phyloP scores from a whole-genome alignment of 2,329 filamentous ascomycete species.

The Botrytis hyacinthi region DNA sequence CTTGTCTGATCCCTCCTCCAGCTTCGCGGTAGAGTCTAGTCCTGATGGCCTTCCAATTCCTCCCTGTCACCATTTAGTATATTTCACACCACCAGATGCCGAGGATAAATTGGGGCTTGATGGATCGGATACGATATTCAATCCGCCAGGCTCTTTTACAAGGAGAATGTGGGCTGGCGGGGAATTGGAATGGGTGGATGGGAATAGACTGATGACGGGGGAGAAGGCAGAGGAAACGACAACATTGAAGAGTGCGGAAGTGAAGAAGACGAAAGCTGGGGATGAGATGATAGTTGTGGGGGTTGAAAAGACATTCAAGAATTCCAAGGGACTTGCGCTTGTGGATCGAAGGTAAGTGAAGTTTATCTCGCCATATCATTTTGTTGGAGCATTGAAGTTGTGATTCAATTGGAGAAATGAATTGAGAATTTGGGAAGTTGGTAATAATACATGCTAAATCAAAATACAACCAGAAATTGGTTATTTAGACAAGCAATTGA shows the following conservation, averaged over 20 bases:
- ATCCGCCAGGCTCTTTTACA: constrained; percentile 58
- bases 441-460: neutral
- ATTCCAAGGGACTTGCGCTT: constrained; percentile 50
- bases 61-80: constrained; percentile 58
- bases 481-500: constrained; percentile 36
- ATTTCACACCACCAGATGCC: constrained; percentile 58
- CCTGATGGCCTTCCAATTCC: constrained; percentile 26
- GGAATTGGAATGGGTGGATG: constrained; percentile 50
- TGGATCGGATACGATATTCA: constrained; percentile 60
- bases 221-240: constrained; percentile 57
- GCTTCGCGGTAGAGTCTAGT: neutral
- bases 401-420: neutral
- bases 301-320: constrained; percentile 59
- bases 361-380: neutral
- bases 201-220: constrained; percentile 50
- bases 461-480: constrained; percentile 32
- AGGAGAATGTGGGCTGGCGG: constrained; percentile 68
- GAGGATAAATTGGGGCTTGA: constrained; percentile 56
- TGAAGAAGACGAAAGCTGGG: constrained; percentile 54
- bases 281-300: constrained; percentile 64
- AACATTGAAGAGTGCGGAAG: constrained; percentile 50
- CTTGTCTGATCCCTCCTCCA: constrained; percentile 39
- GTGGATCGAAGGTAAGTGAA: constrained; percentile 50
- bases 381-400: neutral
- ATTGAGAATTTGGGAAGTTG: too few species aligned